These are phyloP conservation scores for Mortierella alpina DNA, from an alignment of 192 early-diverging fungal species.

Conservation along the genomic window DNA sequence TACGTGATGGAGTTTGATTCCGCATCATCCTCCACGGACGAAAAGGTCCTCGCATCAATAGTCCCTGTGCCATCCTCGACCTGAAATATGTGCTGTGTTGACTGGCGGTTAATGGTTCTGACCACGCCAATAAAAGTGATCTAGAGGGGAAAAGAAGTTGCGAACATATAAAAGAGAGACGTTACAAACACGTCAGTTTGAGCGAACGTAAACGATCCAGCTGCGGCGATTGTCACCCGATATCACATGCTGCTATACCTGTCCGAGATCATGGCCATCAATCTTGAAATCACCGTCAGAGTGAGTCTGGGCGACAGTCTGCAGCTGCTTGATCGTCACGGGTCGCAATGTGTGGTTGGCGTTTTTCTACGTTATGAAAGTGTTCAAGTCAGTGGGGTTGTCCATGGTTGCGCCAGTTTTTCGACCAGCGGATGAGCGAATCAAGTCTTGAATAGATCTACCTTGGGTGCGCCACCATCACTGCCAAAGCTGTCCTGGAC, in stretches of 20 bases:
- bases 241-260: conserved; percentile 55
- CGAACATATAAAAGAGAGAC: neutral
- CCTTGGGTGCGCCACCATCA: conserved; percentile 22
- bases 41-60: conserved; percentile 78
- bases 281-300: conserved; percentile 72
- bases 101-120: conserved; percentile 62
- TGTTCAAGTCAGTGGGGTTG: neutral
- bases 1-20: conserved; percentile 19
- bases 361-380: conserved; percentile 16
- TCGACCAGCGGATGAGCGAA: neutral
- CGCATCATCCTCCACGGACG: conserved; percentile 55
- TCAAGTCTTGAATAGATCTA: neutral
- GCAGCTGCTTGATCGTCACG: conserved; percentile 85
- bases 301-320: conserved; percentile 55
- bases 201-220: neutral
- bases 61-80: conserved; percentile 85
- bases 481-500: conserved; percentile 37
- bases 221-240: too few relatives aligned
- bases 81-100: conserved; percentile 72
- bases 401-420: neutral
- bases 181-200: neutral
- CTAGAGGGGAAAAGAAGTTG: conserved; percentile 40
- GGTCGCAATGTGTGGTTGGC: conserved; percentile 78
- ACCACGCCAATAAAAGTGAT: conserved; percentile 80
- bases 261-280: conserved; percentile 75